Evolutionary conservation across 257 asterid species (phyloP).

Genomic region (Plantago elongata): DNA sequence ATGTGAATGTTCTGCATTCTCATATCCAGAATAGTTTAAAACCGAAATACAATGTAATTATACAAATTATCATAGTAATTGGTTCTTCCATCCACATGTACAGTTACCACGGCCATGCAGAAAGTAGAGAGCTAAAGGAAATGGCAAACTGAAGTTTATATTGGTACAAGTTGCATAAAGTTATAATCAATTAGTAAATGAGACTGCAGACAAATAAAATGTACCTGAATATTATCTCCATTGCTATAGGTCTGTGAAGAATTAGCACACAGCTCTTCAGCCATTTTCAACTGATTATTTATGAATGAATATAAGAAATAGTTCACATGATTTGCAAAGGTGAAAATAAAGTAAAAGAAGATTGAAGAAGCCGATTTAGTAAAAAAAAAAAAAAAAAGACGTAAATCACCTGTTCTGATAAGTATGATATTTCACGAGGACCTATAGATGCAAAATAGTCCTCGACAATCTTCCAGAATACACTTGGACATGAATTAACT

Average conservation of each 20-base stretch:
- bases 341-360: conserved; percentile 13
- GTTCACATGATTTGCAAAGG: neutral
- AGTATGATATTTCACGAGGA: conserved; percentile 54
- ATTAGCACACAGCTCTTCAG: conserved; percentile 47
- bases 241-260: conserved; percentile 36
- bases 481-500: conserved; percentile 73
- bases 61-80: no score
- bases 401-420: conserved; percentile 56
- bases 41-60: no score
- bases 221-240: conserved; percentile 37
- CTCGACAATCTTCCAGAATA: conserved; percentile 82
- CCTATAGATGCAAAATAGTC: conserved; percentile 57
- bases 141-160: no score
- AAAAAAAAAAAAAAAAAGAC: conserved; percentile 17
- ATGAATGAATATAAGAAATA: conserved; percentile 9
- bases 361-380: conserved; percentile 4
- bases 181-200: neutral
- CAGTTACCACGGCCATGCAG: no score
- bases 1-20: no score
- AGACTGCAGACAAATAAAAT: conserved; percentile 15
- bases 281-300: conserved; percentile 51
- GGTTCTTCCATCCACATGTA: no score
- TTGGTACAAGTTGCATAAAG: no score
- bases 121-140: no score
- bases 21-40: no score